Conservation (phyloP, 192 early-diverging fungal genomes). For the Linnemannia exigua region DNA sequence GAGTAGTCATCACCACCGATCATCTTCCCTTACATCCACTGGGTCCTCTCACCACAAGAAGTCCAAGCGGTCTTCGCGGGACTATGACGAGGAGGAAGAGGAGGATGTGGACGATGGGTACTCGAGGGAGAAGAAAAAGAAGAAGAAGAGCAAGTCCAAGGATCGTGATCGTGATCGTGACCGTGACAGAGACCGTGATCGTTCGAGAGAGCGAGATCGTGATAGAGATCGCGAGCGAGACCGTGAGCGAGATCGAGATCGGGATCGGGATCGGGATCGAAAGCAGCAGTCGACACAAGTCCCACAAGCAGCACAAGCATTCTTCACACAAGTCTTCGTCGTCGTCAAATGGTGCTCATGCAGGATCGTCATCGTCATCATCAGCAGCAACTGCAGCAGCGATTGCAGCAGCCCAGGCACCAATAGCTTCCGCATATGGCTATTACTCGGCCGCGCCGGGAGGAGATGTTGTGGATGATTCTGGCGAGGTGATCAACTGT, state of each 20-base stretch:
- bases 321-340: conserved; percentile 19
- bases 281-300: conserved; percentile 29
- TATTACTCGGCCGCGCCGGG: conserved; percentile 9
- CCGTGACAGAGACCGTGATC: conserved; percentile 34
- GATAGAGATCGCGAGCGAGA: conserved; percentile 20
- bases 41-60: conserved; percentile 53
- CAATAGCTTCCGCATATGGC: conserved; percentile 5
- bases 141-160: conserved; percentile 54
- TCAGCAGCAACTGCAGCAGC: no score
- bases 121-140: conserved; percentile 42
- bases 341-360: conserved; percentile 19
- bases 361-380: neutral
- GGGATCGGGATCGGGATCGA: conserved; percentile 14
- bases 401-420: neutral
- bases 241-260: conserved; percentile 8
- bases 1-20: conserved; percentile 20
- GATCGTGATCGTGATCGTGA: conserved; percentile 37
- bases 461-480: neutral
- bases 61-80: conserved; percentile 40
- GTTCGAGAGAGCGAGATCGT: conserved; percentile 20
- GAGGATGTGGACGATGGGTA: conserved; percentile 25
- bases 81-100: conserved; percentile 42
- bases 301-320: conserved; percentile 40
- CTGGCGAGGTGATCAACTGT: conserved; percentile 66
- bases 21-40: conserved; percentile 32